Conservation (phyloP, 192 early-diverging fungal species). For the Backusella morwellensis region DNA sequence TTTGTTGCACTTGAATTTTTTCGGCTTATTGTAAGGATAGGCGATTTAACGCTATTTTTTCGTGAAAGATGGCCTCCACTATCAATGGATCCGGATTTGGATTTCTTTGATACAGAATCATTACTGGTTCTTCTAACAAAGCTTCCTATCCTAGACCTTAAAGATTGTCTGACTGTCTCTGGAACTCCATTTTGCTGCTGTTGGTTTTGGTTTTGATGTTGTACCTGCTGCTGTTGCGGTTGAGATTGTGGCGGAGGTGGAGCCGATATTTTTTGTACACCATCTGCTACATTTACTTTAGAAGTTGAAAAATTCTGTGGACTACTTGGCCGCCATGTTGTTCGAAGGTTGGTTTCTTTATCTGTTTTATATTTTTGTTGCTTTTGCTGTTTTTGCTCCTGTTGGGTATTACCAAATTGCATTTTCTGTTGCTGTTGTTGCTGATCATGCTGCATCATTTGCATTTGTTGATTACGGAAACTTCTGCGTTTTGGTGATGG, state of each 20-base stretch:
- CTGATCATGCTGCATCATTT: neutral
- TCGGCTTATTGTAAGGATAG: neutral
- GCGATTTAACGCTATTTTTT: neutral
- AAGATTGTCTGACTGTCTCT: conserved; percentile 1
- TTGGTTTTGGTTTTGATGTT: neutral
- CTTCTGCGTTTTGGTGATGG: conserved; percentile 22
- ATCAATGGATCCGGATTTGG: neutral
- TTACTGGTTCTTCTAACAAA: conserved; percentile 9
- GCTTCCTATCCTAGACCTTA: conserved; percentile 5
- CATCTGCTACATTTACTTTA: neutral
- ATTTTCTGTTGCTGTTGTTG: neutral
- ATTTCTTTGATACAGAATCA: neutral
- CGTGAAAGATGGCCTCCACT: neutral
- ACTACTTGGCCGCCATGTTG: neutral
- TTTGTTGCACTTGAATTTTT: conserved; percentile 7
- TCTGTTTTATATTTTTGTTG: neutral
- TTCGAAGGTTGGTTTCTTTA: neutral
- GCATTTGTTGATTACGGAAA: conserved; percentile 3
- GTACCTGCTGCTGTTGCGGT: neutral
- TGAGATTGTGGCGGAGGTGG: neutral
- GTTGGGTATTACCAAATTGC: neutral
- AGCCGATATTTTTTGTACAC: neutral
- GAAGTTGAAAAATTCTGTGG: neutral
- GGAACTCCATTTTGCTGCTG: neutral
- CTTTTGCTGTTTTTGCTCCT: neutral